phyloP scores from a whole-genome alignment of 164 flowering plant genomes.

The Aristolochia californica region DNA sequence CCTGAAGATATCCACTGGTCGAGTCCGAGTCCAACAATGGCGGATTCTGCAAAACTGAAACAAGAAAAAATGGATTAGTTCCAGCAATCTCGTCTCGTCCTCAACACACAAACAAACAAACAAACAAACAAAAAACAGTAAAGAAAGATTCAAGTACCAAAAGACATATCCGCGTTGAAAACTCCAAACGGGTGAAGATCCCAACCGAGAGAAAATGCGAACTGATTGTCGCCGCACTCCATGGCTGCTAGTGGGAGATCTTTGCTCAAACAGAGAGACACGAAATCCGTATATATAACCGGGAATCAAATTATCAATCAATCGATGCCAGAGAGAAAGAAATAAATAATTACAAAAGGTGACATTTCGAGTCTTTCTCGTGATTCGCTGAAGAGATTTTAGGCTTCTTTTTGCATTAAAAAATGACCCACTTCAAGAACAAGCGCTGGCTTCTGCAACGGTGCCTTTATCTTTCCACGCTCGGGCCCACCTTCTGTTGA shows the following conservation, averaged over 20 bases:
- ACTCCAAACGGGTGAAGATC: conserved; percentile 18
- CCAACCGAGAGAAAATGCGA: conserved; percentile 10
- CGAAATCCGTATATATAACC: background rate
- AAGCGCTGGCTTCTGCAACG: no score
- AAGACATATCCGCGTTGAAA: conserved; percentile 10
- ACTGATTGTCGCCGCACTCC: conserved; percentile 7
- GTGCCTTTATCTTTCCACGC: background rate
- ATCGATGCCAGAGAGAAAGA: background rate
- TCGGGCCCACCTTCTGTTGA: background rate
- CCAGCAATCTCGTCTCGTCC: background rate
- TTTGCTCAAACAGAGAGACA: background rate
- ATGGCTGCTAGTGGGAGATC: background rate
- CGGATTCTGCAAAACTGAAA: conserved; percentile 3
- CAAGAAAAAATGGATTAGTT: background rate
- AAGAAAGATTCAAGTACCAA: background rate
- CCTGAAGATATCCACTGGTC: conserved; percentile 25
- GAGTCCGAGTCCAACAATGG: conserved; percentile 6
- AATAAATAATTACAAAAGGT: background rate
- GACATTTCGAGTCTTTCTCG: conserved; percentile 1
- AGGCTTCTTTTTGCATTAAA: background rate
- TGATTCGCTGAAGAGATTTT: conserved; percentile 1
- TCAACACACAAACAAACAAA: no score
- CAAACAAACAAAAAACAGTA: background rate
- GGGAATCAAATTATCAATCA: background rate
- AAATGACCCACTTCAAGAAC: background rate